phyloP scores from a whole-genome alignment of 768 basidiomycete species.

The Rubroboletus pulcherrimus region DNA sequence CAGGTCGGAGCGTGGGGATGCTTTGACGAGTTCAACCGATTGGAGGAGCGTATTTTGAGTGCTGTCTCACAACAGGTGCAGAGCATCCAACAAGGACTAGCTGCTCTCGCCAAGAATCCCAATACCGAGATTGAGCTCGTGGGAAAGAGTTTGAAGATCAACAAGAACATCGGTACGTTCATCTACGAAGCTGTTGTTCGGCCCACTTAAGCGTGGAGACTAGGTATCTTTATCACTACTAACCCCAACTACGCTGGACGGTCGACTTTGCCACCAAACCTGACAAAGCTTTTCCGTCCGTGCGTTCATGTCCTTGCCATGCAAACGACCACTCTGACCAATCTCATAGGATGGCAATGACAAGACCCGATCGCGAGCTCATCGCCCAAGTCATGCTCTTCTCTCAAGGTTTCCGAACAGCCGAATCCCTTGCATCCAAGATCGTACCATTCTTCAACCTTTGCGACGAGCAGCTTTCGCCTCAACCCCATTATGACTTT shows the following conservation, averaged over 20 bases:
- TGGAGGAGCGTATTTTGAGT: slow-evolving; percentile 96
- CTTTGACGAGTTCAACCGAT: slow-evolving; percentile 96
- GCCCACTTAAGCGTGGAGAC: slow-evolving; percentile 8
- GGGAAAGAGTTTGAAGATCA: slow-evolving; percentile 90
- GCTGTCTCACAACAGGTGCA: slow-evolving; percentile 99
- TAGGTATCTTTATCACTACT: slow-evolving; percentile 97
- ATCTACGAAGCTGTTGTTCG: background rate
- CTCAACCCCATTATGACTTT: slow-evolving; percentile 98
- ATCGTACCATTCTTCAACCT: slow-evolving; percentile 99
- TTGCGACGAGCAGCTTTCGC: slow-evolving; percentile 94
- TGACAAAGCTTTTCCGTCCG: slow-evolving; percentile 93
- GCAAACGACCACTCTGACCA: slow-evolving; percentile 6
- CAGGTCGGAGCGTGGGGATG: slow-evolving; percentile 99
- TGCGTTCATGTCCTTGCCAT: slow-evolving; percentile 37
- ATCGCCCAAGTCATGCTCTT: slow-evolving; percentile 99
- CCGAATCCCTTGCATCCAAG: slow-evolving; percentile 95
- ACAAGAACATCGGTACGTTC: slow-evolving; percentile 79
- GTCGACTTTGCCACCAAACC: slow-evolving; percentile 81
- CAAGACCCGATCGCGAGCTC: slow-evolving; percentile 93
- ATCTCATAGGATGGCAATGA: slow-evolving; percentile 89
- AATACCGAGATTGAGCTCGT: slow-evolving; percentile 92
- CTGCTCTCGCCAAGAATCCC: slow-evolving; percentile 76
- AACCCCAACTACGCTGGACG: slow-evolving; percentile 99
- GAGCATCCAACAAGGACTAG: slow-evolving; percentile 94
- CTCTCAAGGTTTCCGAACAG: slow-evolving; percentile 98